Evolutionary conservation across 495 filamentous ascomycete genomes (phyloP).

Genomic region (Talaromyces adpressus): DNA sequence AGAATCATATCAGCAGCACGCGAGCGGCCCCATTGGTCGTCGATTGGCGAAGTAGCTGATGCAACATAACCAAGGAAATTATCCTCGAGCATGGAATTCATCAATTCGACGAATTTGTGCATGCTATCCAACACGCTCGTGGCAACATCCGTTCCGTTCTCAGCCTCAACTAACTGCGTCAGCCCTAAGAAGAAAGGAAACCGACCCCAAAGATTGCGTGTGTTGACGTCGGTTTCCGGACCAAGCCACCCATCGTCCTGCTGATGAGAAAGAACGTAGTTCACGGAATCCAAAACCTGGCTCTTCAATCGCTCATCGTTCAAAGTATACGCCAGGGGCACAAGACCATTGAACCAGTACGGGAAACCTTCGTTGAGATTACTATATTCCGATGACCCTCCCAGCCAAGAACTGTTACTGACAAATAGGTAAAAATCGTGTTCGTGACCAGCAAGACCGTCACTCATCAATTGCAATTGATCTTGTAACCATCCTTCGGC

Average conservation of each 20-base stretch:
- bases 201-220: conserved; percentile 48
- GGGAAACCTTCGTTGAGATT: conserved; percentile 51
- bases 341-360: conserved; percentile 62
- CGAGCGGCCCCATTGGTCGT: conserved; percentile 38
- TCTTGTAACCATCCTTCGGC: conserved; percentile 55
- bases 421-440: conserved; percentile 55
- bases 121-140: conserved; percentile 24
- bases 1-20: conserved; percentile 46
- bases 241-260: conserved; percentile 56
- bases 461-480: conserved; percentile 42
- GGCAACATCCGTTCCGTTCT: conserved; percentile 13
- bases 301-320: conserved; percentile 47
- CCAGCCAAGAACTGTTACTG: conserved; percentile 46
- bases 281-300: conserved; percentile 42
- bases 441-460: conserved; percentile 54
- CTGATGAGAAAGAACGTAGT: conserved; percentile 46
- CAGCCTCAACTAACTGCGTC: conserved; percentile 35
- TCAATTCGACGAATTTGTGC: conserved; percentile 26
- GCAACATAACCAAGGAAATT: conserved; percentile 42
- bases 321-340: conserved; percentile 54
- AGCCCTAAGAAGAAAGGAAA: conserved; percentile 48
- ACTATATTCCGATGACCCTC: conserved; percentile 51
- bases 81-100: conserved; percentile 43
- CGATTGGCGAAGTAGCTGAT: conserved; percentile 29
- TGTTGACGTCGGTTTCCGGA: conserved; percentile 38